phyloP scores from a whole-genome alignment of 2,329 filamentous ascomycete species.

The Xylariaceae sp. region DNA sequence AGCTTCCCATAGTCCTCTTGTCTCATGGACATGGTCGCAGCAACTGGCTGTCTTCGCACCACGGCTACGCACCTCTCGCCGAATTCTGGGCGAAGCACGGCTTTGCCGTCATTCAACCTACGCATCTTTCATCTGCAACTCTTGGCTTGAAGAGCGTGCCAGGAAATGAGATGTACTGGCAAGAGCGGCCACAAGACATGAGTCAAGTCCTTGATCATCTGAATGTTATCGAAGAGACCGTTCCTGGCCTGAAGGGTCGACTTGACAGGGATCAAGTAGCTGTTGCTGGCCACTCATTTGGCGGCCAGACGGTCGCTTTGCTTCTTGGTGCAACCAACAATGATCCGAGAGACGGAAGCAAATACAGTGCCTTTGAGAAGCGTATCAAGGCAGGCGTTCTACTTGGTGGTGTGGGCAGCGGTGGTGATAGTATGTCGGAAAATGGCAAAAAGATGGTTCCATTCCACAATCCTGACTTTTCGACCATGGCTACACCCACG shows the following conservation, averaged over 20 bases:
- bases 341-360: slow-evolving; percentile 27
- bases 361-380: slow-evolving; percentile 21
- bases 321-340: slow-evolving; percentile 35
- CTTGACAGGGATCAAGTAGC: slow-evolving; percentile 33
- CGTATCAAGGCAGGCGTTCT: slow-evolving; percentile 38
- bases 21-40: slow-evolving; percentile 38
- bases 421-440: slow-evolving; percentile 28
- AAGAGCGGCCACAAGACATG: slow-evolving; percentile 35
- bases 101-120: slow-evolving; percentile 41
- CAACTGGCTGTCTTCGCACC: slow-evolving; percentile 37
- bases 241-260: slow-evolving; percentile 32
- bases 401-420: slow-evolving; percentile 31
- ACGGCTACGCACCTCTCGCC: slow-evolving; percentile 39
- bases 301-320: slow-evolving; percentile 31
- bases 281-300: slow-evolving; percentile 38
- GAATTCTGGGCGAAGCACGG: slow-evolving; percentile 41
- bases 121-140: slow-evolving; percentile 35
- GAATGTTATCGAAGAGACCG: slow-evolving; percentile 32
- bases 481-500: slow-evolving; percentile 32
- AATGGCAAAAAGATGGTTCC: slow-evolving; percentile 27
- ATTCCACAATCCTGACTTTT: slow-evolving; percentile 33
- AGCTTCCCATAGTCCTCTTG: slow-evolving; percentile 38
- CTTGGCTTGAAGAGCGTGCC: slow-evolving; percentile 20
- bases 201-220: slow-evolving; percentile 34
- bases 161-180: slow-evolving; percentile 29